phyloP scores from a whole-genome alignment of 2,329 filamentous ascomycete species.

The Fusarium marasasianum region DNA sequence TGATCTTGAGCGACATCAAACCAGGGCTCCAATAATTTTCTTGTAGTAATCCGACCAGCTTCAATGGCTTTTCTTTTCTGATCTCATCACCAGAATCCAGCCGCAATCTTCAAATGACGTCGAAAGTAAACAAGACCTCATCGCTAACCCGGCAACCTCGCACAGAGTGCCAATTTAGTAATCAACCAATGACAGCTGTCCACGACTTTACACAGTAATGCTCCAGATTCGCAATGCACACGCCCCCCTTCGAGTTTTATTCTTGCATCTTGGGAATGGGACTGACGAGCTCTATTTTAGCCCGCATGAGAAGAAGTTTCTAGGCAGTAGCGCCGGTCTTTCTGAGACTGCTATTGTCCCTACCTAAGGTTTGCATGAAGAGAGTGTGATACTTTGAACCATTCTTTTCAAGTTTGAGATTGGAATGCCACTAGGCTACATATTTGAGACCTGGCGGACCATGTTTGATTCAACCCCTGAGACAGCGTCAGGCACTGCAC shows the following conservation, averaged over 20 bases:
- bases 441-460: not conserved
- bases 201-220: slow-evolving; percentile 14
- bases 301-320: slow-evolving; percentile 9
- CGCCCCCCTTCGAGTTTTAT: slow-evolving; percentile 17
- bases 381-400: not conserved
- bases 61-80: not conserved
- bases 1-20: not conserved
- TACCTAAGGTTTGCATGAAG: not conserved
- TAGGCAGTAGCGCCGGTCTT: not conserved
- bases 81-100: not conserved
- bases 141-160: slow-evolving; percentile 41
- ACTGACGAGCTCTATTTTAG: slow-evolving; percentile 9
- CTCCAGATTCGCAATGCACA: slow-evolving; percentile 19
- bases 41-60: too few relatives aligned
- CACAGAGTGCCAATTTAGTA: not conserved
- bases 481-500: not conserved
- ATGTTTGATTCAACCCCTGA: slow-evolving; percentile 8
- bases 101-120: slow-evolving; percentile 43
- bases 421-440: slow-evolving; percentile 1
- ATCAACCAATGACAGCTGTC: slow-evolving; percentile 27
- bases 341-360: not conserved
- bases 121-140: slow-evolving; percentile 43
- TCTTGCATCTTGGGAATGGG: slow-evolving; percentile 12
- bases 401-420: not conserved
- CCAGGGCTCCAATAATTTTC: not conserved